These are phyloP conservation scores for Sphenostylis stenocarpa DNA, from an alignment of 306 rosid genomes.

Conservation along the genomic window DNA sequence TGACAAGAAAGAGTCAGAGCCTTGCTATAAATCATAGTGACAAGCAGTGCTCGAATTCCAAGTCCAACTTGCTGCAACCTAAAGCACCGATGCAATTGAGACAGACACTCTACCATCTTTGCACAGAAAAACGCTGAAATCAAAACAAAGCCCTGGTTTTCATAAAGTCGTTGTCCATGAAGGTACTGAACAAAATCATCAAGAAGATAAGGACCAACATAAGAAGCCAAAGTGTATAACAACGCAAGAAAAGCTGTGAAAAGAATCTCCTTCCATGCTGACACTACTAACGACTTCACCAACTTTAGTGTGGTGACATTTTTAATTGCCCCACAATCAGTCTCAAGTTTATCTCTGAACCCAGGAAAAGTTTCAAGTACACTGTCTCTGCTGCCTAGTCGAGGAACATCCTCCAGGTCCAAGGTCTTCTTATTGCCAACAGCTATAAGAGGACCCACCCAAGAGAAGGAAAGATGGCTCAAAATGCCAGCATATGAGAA, in stretches of 20 bases:
- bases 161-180: constrained; percentile 33
- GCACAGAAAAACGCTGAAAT: constrained; percentile 45
- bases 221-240: constrained; percentile 41
- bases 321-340: constrained; percentile 42
- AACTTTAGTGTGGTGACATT: constrained; percentile 45
- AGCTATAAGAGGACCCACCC: constrained; percentile 52
- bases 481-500: constrained; percentile 56
- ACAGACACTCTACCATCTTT: constrained; percentile 44
- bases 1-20: constrained; percentile 43
- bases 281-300: constrained; percentile 31
- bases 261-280: constrained; percentile 50
- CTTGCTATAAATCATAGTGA: constrained; percentile 41
- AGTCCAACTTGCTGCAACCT: constrained; percentile 45
- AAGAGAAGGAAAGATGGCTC: constrained; percentile 51
- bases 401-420: constrained; percentile 60
- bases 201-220: constrained; percentile 59
- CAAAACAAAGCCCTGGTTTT: constrained; percentile 48
- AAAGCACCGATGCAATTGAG: constrained; percentile 50
- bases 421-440: constrained; percentile 43
- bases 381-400: constrained; percentile 43
- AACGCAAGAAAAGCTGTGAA: constrained; percentile 34
- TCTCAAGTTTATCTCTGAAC: constrained; percentile 39
- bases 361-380: constrained; percentile 38
- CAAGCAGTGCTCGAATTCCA: constrained; percentile 40
- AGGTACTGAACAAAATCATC: constrained; percentile 53